phyloP scores from a whole-genome alignment of 2,329 filamentous ascomycete species.

The Alternaria sp. region DNA sequence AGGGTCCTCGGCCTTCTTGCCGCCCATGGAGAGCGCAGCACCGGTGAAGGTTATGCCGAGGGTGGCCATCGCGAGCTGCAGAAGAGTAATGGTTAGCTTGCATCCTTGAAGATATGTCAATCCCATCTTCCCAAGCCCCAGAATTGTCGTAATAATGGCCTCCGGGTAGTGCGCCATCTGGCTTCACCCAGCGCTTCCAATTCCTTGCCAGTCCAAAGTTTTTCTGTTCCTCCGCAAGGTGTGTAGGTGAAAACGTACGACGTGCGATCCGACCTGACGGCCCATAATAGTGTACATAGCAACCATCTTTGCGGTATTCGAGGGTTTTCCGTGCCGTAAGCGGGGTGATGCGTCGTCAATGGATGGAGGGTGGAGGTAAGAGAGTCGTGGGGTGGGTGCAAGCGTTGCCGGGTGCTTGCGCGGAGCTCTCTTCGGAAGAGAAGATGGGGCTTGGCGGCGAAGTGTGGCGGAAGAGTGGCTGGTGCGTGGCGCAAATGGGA shows the following conservation, averaged over 20 bases:
- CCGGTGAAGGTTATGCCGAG: conserved; percentile 42
- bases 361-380: conserved; percentile 27
- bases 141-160: too few relatives aligned
- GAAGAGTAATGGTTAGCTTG: too few relatives aligned
- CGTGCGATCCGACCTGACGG: conserved; percentile 62
- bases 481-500: not conserved
- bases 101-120: too few relatives aligned
- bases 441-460: conserved; percentile 20
- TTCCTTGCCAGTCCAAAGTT: too few relatives aligned
- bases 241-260: too few relatives aligned
- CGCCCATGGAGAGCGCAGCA: conserved; percentile 45
- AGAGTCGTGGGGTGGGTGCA: conserved; percentile 8
- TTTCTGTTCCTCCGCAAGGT: too few relatives aligned
- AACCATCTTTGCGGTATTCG: conserved; percentile 54
- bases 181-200: too few relatives aligned
- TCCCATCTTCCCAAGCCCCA: too few relatives aligned
- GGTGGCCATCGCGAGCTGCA: conserved; percentile 67
- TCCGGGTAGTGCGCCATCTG: too few relatives aligned
- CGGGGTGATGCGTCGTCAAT: conserved; percentile 37
- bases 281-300: conserved; percentile 59
- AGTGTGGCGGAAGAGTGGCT: conserved; percentile 9
- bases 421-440: conserved; percentile 27
- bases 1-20: conserved; percentile 53
- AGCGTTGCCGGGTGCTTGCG: conserved; percentile 22
- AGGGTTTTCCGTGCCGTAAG: conserved; percentile 20